Evolutionary conservation across 2,329 filamentous ascomycete species (phyloP), one percentile per base, ranked within the genome.

Genomic region (Sclerotinia trifoliorum): DNA sequence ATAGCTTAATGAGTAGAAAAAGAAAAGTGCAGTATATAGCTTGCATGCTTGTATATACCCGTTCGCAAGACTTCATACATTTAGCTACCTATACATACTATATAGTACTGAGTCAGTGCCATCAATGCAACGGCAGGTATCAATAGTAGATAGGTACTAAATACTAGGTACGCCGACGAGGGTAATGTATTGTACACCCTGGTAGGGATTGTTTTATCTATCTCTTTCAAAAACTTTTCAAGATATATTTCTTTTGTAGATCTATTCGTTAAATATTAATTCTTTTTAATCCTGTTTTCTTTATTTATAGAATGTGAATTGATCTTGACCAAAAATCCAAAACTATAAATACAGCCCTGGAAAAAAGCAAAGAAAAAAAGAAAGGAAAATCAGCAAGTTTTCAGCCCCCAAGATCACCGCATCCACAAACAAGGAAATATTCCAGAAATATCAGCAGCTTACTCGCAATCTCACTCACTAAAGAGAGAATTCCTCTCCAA

Each of bases 361-460:
- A 29, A 29, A 32, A 32, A 32, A 32, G 32, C 19, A 26, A 61
- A 46, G 5, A 32, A 6, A 11, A 57, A n/a, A n/a, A 13, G n/a
- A 35, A 57, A 39, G 13, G 24, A 48, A 49, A 19, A n/a, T 7
- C 32, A 5, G 5, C 58, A 21, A 26, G 46, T 51, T 35, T 62
- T 51, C 60, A 51, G 46, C 46, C 32, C 46, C 46, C n/a, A 26
- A n/a, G 3, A n/a, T 19, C 29, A 63, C 15, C 60, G 60, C 46
- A 10, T 35, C 8, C 17, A 26, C 57, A 42, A 62, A 35, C 15
- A 8, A 51, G 24, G 51, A 11, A 32, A 39, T 19, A 49, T 52
- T 60, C 56, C 24, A 61, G 56, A 61, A 55, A 65, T 54, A 65
- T 19, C 51, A 42, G 21, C 51, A 42, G 21, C 51, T 55, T 32